Conservation (phyloP, 441 rosid species). For the Jatropha podagrica region DNA sequence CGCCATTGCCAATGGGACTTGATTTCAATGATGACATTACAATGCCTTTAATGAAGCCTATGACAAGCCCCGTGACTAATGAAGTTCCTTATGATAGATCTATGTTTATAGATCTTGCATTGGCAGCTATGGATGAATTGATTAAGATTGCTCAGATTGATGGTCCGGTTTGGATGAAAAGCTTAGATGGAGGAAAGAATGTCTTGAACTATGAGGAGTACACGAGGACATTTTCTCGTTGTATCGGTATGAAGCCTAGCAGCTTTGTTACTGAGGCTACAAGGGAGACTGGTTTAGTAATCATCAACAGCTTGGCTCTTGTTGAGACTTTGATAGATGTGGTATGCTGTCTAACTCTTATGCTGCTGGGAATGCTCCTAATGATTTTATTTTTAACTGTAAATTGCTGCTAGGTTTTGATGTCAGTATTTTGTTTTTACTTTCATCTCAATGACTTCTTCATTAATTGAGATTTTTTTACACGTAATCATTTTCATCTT, state of each 20-base stretch:
- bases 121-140: slow-evolving; percentile 75
- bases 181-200: slow-evolving; percentile 47
- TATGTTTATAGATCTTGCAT: slow-evolving; percentile 55
- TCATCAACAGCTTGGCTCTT: slow-evolving; percentile 68
- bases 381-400: not conserved
- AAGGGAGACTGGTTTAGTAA: slow-evolving; percentile 61
- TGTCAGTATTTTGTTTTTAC: not conserved
- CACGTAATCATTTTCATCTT: not conserved
- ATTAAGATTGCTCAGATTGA: slow-evolving; percentile 58
- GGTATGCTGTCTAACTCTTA: slow-evolving; percentile 37
- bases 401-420: not conserved
- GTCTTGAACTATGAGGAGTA: slow-evolving; percentile 68
- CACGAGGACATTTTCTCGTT: slow-evolving; percentile 43
- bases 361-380: not conserved
- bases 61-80: slow-evolving; percentile 20
- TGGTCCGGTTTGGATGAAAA: slow-evolving; percentile 65
- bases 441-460: not conserved
- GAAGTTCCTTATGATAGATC: slow-evolving; percentile 47
- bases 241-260: slow-evolving; percentile 50
- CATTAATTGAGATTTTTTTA: not conserved
- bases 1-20: slow-evolving; percentile 39
- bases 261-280: slow-evolving; percentile 68
- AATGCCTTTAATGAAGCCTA: slow-evolving; percentile 26
- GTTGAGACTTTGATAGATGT: slow-evolving; percentile 81
- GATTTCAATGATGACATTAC: slow-evolving; percentile 37